Evolutionary conservation across 2,329 filamentous ascomycete genomes (phyloP).

Genomic region (Penicillium frequentans): DNA sequence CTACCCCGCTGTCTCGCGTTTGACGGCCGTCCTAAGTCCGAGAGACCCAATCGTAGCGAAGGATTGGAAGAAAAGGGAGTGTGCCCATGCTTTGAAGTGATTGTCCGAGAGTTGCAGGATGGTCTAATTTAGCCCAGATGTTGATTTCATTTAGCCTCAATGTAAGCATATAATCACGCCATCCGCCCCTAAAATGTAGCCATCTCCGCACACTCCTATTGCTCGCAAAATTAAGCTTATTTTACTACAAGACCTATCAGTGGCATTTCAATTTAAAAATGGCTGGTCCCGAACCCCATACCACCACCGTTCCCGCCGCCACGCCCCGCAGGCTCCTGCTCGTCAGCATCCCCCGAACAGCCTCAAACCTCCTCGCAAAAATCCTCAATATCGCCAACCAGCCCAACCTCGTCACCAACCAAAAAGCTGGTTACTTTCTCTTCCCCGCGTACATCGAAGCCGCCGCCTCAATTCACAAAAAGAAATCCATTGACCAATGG

Average conservation of each 20-base stretch:
- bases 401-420: constrained; percentile 15
- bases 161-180: constrained; percentile 13
- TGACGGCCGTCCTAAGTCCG: neutral
- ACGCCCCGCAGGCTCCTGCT: constrained; percentile 8
- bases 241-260: neutral
- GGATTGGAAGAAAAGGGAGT: neutral
- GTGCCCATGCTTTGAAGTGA: neutral
- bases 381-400: constrained; percentile 20
- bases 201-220: constrained; percentile 7
- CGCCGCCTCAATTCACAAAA: constrained; percentile 3
- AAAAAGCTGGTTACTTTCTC: constrained; percentile 21
- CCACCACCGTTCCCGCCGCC: neutral
- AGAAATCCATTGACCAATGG: constrained; percentile 28
- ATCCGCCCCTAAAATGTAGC: constrained; percentile 2
- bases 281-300: neutral
- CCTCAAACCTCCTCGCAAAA: constrained; percentile 21
- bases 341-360: constrained; percentile 18
- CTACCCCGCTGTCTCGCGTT: neutral
- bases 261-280: neutral
- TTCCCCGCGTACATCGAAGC: constrained; percentile 4
- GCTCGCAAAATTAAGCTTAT: constrained; percentile 11
- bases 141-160: too few species aligned
- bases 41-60: neutral
- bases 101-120: too few species aligned
- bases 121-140: too few species aligned